Evolutionary conservation across 2,329 filamentous ascomycete genomes (phyloP), one percentile per base, ranked within the genome.

Genomic region (Metarhizium robertsii): DNA sequence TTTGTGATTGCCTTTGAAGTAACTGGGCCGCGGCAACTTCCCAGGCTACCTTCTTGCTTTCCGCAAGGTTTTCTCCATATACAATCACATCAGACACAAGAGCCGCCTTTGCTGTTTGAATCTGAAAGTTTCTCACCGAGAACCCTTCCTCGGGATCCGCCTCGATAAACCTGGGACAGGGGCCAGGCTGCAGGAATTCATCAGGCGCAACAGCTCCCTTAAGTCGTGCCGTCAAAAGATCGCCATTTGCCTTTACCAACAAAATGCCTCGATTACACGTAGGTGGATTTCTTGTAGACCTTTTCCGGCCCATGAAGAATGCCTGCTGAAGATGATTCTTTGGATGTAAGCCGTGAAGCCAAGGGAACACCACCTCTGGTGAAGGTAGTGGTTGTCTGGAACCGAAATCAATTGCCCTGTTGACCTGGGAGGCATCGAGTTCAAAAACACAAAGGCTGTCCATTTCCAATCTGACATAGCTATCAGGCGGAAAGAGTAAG

Each of bases 121-220:
- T 97, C 64, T 97, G 92, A 67, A 99, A 99, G 69, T 97, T 97
- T 49, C 94, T 84, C 47, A 97, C 92, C 4, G 90, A 96, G 67
- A 97, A 97, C 8, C 94, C 94, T 61, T 95, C 89, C 55, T 76
- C 81, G 1, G 94, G 94, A 66, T 99, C 94, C 45, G 86, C 80
- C 47, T 95, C 89, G 58, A 91, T 74, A 66, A 99, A 96, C 25
- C 84, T 78, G 48, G 80, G 72, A 16, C 72, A 71, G 2, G 65
- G 66, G 2, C 69, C 68, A 0, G 75, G 63, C 42, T 83, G 78
- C 56, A 97, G 71, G 48, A 97, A 78, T 69, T 97, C 94, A 1
- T 88, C 82, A 0, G 91, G 87, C 3, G 86, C 79, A 61, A 97
- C 81, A 29, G 94, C 90, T 34, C 92, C 92, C 69, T 95, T 96